Base-by-base conservation (phyloP, 192 early-diverging fungal genomes). In the Dispira simplex region DNA sequence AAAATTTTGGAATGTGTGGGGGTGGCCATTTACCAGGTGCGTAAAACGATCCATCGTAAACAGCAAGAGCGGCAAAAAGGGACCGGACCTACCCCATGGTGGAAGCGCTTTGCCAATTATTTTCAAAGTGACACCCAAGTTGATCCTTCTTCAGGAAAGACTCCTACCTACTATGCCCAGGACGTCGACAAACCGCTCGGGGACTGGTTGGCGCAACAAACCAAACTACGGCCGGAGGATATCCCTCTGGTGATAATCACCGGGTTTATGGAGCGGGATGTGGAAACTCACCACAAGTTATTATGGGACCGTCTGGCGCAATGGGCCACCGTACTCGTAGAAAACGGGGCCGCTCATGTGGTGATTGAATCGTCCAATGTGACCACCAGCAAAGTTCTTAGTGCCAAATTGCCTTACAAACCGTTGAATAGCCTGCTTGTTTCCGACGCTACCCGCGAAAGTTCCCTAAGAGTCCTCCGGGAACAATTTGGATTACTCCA, bases 191-290 rank as follows among this genome's bases (percentile, higher is more conserved):
- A 39, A 39, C 32, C 32, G 6, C 32, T 39, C 6, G 32, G 32
- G 32, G 32, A 39, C 32, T 39, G 32, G 32, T 6, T 39, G 32
- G 6, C 6, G 32, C 32, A 39, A 6, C 32, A 39, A 6, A 39
- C 32, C 32, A 23, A 16, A 23, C 21, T 51, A 32, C 69, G 75
- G n/a, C 76, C 84, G 0, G 72, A 68, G 12, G 77, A 80, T 27
- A 79, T 91, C 46, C 97, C 97, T 18, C 85, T 99, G 26, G 79
- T 99, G 21, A 73, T 99, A 11, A 88, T 99, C 71, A 88, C 91
- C 51, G 86, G 85, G 32, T 93, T 85, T 68, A 77, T 96, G 79
- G 74, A 77, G 56, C 84, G 84, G 70, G 86, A 90, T 44, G 79
- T 81, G 14, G 72, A 73, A 55, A 77, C 79, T 47, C 73, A 82